These are phyloP conservation scores for Penicillium hesseltinei DNA, from an alignment of 2,329 filamentous ascomycete genomes.

Conservation along the genomic window DNA sequence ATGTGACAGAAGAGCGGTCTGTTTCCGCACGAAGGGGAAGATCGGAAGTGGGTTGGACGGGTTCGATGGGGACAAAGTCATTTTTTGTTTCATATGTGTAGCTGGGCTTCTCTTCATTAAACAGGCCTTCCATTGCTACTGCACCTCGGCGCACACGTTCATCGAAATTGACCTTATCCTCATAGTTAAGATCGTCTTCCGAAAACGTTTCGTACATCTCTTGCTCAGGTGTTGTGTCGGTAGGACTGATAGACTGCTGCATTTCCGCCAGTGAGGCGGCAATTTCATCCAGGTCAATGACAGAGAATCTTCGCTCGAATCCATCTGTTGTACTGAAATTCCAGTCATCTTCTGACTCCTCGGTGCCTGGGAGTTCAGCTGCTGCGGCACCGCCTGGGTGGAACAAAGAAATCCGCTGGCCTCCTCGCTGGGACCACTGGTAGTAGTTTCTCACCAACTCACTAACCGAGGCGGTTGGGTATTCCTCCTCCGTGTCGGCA, in stretches of 20 bases:
- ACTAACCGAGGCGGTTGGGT: constrained; percentile 46
- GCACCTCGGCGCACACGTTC: constrained; percentile 58
- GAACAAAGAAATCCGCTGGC: constrained; percentile 57
- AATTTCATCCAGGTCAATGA: constrained; percentile 47
- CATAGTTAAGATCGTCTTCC: constrained; percentile 38
- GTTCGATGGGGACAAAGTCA: constrained; percentile 47
- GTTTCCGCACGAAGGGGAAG: constrained; percentile 52
- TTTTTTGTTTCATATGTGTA: constrained; percentile 59
- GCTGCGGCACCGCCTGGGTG: constrained; percentile 58
- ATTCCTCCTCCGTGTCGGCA: constrained; percentile 40
- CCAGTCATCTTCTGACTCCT: constrained; percentile 56
- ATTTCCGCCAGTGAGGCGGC: constrained; percentile 47
- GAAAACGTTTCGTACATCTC: constrained; percentile 30
- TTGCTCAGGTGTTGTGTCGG: constrained; percentile 22
- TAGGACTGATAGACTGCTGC: constrained; percentile 42
- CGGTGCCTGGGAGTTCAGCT: constrained; percentile 50
- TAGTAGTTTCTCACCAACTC: constrained; percentile 51
- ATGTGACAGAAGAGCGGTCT: constrained; percentile 48
- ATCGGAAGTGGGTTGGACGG: constrained; percentile 50
- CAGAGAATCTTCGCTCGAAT: constrained; percentile 54
- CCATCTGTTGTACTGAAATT: constrained; percentile 64
- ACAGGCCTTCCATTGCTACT: constrained; percentile 56
- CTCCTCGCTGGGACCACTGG: constrained; percentile 49
- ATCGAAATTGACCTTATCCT: constrained; percentile 55
- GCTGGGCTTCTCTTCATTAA: constrained; percentile 54